A percentile compares a stretch with the other conserved stretches of the same genome.
Conservation (phyloP, 108 stramenopile genomes). For the Ochromonas danica region DNA sequence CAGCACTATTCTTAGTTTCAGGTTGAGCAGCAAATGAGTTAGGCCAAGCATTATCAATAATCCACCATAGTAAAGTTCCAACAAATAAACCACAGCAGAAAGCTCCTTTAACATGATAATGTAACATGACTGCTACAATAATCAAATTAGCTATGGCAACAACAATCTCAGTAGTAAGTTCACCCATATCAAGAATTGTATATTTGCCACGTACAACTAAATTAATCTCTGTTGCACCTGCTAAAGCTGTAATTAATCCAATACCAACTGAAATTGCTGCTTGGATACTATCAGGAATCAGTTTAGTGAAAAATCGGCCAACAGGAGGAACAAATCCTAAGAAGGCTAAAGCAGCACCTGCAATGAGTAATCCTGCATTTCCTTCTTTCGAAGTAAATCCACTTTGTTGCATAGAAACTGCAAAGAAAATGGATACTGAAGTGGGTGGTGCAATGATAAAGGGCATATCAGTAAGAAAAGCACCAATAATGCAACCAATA, state of each 20-base stretch:
- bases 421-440: slow-evolving; percentile 28
- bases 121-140: slow-evolving; percentile 22
- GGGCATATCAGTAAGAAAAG: slow-evolving; percentile 29
- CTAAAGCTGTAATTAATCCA: slow-evolving; percentile 30
- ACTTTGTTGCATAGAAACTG: slow-evolving; percentile 19
- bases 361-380: slow-evolving; percentile 12
- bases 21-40: slow-evolving; percentile 4
- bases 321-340: slow-evolving; percentile 16
- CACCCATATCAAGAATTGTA: slow-evolving; percentile 23
- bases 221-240: slow-evolving; percentile 29
- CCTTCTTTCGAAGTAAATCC: slow-evolving; percentile 11
- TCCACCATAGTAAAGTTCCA: slow-evolving; percentile 32
- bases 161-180: slow-evolving; percentile 24
- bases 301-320: slow-evolving; percentile 24
- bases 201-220: slow-evolving; percentile 20
- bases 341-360: slow-evolving; percentile 18
- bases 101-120: slow-evolving; percentile 35
- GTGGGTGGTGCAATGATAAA: slow-evolving; percentile 32
- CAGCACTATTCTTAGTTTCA: neutral
- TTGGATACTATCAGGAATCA: slow-evolving; percentile 32
- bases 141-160: slow-evolving; percentile 23
- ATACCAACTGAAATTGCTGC: slow-evolving; percentile 27
- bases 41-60: neutral
- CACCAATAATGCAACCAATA: slow-evolving; percentile 10
- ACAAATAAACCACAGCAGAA: slow-evolving; percentile 21